A percentile compares a stretch with the other conserved stretches of the same genome.
phyloP scores from a whole-genome alignment of 2,329 filamentous ascomycete species.

The Cladophialophora carrionii region DNA sequence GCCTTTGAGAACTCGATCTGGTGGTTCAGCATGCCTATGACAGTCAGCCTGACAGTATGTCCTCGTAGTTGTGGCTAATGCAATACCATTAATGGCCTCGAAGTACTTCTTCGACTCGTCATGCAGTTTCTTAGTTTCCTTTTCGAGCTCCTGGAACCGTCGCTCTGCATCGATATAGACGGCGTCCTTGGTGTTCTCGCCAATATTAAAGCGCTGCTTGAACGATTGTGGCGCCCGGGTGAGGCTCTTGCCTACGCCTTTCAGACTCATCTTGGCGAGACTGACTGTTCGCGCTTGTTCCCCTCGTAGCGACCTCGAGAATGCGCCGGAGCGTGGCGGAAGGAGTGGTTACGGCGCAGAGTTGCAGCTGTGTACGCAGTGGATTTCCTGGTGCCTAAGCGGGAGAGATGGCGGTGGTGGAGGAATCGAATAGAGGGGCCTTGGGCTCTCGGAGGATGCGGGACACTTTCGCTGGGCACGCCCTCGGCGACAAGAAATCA shows the following conservation, averaged over 20 bases:
- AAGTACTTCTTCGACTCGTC: conserved; percentile 98
- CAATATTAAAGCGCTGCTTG: conserved; percentile 90
- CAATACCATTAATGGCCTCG: conserved; percentile 85
- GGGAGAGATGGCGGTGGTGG: conserved; percentile 3
- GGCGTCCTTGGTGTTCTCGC: conserved; percentile 91
- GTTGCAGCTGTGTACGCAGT: background rate
- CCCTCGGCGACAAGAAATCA: conserved; percentile 13
- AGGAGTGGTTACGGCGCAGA: background rate
- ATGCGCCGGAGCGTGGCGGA: background rate
- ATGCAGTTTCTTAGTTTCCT: conserved; percentile 93
- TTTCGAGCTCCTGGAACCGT: conserved; percentile 90
- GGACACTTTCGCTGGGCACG: conserved; percentile 13
- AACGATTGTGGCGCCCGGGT: conserved; percentile 88
- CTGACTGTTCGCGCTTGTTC: background rate
- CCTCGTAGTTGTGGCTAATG: background rate
- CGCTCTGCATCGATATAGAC: conserved; percentile 94
- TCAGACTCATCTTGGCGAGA: conserved; percentile 82
- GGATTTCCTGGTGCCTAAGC: conserved; percentile 12
- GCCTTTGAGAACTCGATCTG: conserved; percentile 98
- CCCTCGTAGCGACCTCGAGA: background rate
- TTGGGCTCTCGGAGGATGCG: conserved; percentile 7
- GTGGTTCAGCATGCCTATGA: conserved; percentile 81
- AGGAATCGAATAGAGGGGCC: conserved; percentile 10
- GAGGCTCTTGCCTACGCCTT: conserved; percentile 90
- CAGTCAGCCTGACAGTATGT: conserved; percentile 17